These are phyloP conservation scores for Cetradonia linearis DNA, from an alignment of 495 filamentous ascomycete genomes.

Conservation along the genomic window DNA sequence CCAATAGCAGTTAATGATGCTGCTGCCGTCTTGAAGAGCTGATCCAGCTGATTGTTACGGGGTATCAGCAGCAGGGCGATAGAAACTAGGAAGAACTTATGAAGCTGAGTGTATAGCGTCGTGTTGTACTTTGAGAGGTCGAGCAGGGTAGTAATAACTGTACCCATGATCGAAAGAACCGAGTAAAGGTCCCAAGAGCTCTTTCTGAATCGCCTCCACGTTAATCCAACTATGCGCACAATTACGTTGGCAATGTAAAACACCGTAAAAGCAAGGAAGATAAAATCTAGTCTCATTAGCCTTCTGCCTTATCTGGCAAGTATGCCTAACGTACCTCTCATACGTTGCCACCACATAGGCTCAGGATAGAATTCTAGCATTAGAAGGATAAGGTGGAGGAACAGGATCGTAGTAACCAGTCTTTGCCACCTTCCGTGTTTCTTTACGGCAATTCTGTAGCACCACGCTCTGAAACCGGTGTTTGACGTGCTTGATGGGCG, in stretches of 20 bases:
- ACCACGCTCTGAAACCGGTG: conserved; percentile 77
- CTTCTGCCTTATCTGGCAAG: not conserved
- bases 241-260: conserved; percentile 78
- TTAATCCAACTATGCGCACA: conserved; percentile 77
- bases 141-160: conserved; percentile 66
- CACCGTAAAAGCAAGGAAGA: conserved; percentile 77
- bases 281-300: conserved; percentile 37
- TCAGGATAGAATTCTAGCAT: conserved; percentile 80
- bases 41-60: conserved; percentile 92
- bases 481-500: conserved; percentile 63
- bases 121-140: conserved; percentile 45
- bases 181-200: conserved; percentile 97
- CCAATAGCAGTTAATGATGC: conserved; percentile 82
- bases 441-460: conserved; percentile 84
- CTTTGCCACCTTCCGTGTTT: conserved; percentile 92
- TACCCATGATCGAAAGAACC: conserved; percentile 71
- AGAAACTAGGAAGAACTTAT: conserved; percentile 89
- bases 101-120: conserved; percentile 61
- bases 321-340: conserved; percentile 16
- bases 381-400: conserved; percentile 74
- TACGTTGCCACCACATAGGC: conserved; percentile 42
- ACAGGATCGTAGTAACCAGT: conserved; percentile 63
- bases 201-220: conserved; percentile 83
- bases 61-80: conserved; percentile 89
- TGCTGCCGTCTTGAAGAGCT: conserved; percentile 99